Conservation (phyloP, 1,139 yeast genomes). For the Debaryomyces singareniensis region DNA sequence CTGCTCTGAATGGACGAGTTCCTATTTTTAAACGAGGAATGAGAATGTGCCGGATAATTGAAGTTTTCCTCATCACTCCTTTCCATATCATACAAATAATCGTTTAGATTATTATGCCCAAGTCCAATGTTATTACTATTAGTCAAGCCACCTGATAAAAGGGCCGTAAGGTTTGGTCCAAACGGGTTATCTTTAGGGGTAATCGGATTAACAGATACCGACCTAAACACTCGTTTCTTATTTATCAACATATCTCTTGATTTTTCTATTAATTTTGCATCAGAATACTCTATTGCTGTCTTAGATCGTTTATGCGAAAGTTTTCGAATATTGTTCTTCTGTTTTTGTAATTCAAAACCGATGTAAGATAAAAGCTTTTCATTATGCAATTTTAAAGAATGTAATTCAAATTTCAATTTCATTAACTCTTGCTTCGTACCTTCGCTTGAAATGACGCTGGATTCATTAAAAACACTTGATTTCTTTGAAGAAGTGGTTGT, state of each 20-base stretch:
- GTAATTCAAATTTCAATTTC: slow-evolving; percentile 48
- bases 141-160: slow-evolving; percentile 16
- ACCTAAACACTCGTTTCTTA: slow-evolving; percentile 39
- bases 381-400: slow-evolving; percentile 48
- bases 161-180: slow-evolving; percentile 8
- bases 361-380: slow-evolving; percentile 52
- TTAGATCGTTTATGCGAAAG: slow-evolving; percentile 33
- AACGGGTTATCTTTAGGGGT: slow-evolving; percentile 16
- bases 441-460: slow-evolving; percentile 24
- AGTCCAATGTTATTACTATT: slow-evolving; percentile 1
- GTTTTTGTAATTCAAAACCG: slow-evolving; percentile 51
- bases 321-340: slow-evolving; percentile 37
- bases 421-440: slow-evolving; percentile 45
- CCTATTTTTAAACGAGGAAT: slow-evolving; percentile 13
- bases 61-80: slow-evolving; percentile 22
- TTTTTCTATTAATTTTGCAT: slow-evolving; percentile 45
- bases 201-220: slow-evolving; percentile 40
- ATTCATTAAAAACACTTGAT: slow-evolving; percentile 32
- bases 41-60: slow-evolving; percentile 21
- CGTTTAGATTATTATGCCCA: background rate
- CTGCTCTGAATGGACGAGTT: background rate
- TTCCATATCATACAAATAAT: slow-evolving; percentile 11
- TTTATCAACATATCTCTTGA: slow-evolving; percentile 37
- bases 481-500: slow-evolving; percentile 23
- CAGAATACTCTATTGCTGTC: slow-evolving; percentile 40